Evolutionary conservation across 805 yeast genomes (phyloP).

Genomic region (Lipomyces yamadae): DNA sequence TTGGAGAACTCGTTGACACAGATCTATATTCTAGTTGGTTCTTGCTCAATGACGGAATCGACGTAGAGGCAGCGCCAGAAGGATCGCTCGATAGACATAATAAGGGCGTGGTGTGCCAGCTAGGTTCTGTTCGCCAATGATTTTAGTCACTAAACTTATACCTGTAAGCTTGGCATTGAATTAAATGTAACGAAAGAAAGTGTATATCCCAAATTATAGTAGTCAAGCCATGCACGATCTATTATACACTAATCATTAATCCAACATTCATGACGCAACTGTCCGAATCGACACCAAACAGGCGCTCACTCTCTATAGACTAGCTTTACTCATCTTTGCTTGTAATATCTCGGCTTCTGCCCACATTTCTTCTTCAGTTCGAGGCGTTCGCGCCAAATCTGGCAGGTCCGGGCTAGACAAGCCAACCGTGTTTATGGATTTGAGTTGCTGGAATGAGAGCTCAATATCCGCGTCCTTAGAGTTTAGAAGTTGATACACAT

Average conservation of each 20-base stretch:
- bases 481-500: slow-evolving; percentile 71
- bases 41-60: too few relatives aligned
- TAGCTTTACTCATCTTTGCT: slow-evolving; percentile 12
- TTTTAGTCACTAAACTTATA: neutral
- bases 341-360: slow-evolving; percentile 59
- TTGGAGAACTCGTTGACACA: too few relatives aligned
- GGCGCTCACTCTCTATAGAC: neutral
- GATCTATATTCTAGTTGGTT: too few relatives aligned
- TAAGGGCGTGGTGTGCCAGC: too few relatives aligned
- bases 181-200: neutral
- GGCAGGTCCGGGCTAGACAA: slow-evolving; percentile 52
- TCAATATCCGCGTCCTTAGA: slow-evolving; percentile 54
- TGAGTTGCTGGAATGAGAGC: slow-evolving; percentile 29
- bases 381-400: slow-evolving; percentile 53
- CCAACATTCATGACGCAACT: too few relatives aligned
- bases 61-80: too few relatives aligned
- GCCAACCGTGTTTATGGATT: slow-evolving; percentile 36
- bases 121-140: neutral
- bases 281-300: too few relatives aligned
- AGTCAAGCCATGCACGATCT: slow-evolving; percentile 1
- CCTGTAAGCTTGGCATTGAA: too few relatives aligned
- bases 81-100: too few relatives aligned
- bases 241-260: neutral
- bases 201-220: neutral
- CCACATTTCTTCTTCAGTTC: slow-evolving; percentile 70